Conservation (phyloP, 257 asterid species). For the Solanum rostratum region DNA sequence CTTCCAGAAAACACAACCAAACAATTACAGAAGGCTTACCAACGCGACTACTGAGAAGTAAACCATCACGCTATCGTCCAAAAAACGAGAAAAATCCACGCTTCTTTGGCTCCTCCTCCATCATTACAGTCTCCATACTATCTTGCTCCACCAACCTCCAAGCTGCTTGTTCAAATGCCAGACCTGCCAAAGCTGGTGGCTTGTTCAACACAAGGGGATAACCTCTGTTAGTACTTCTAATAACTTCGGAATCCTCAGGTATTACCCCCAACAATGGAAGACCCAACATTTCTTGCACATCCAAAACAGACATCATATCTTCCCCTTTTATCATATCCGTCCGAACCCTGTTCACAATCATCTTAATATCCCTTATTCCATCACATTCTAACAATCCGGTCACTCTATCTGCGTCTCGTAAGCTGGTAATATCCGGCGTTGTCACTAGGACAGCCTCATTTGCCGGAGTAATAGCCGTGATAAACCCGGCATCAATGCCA, state of each 20-base stretch:
- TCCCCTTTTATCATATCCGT: slow-evolving; percentile 96
- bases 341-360: slow-evolving; percentile 91
- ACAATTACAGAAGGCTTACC: not conserved
- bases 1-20: not conserved
- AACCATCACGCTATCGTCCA: slow-evolving; percentile 36
- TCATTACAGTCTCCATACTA: slow-evolving; percentile 89
- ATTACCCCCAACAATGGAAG: slow-evolving; percentile 82
- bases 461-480: slow-evolving; percentile 92
- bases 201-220: slow-evolving; percentile 83
- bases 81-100: slow-evolving; percentile 88
- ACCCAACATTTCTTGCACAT: slow-evolving; percentile 93
- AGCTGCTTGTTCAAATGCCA: slow-evolving; percentile 96
- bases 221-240: slow-evolving; percentile 85
- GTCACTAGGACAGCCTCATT: slow-evolving; percentile 92
- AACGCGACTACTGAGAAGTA: not conserved
- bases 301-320: slow-evolving; percentile 97
- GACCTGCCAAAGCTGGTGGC: slow-evolving; percentile 90
- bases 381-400: slow-evolving; percentile 88
- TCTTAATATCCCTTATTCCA: slow-evolving; percentile 90
- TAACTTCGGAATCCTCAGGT: slow-evolving; percentile 90
- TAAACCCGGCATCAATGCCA: slow-evolving; percentile 92
- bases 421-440: slow-evolving; percentile 86
- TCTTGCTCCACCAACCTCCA: slow-evolving; percentile 99
- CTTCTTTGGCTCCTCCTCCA: slow-evolving; percentile 94
- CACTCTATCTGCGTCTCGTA: slow-evolving; percentile 89